Percentiles rank a stretch among this genome's conserved stretches.
These are phyloP conservation scores for Beta macrorhiza DNA, from an alignment of 179 eudicot species.

Conservation along the genomic window DNA sequence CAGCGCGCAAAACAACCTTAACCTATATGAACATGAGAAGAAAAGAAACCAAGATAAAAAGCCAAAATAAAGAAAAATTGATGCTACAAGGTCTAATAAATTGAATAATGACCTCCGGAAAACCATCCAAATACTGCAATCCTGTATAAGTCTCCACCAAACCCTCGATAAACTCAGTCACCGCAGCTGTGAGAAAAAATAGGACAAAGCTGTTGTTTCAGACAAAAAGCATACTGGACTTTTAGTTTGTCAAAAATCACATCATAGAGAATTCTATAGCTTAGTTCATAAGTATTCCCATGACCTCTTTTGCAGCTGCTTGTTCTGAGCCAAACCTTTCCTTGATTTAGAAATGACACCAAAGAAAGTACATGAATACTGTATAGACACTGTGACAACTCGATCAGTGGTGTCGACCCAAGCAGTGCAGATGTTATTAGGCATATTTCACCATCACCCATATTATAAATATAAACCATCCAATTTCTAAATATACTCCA, in stretches of 20 bases:
- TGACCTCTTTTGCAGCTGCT: no score
- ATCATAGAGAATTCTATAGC: neutral
- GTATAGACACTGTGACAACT: no score
- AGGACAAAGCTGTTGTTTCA: neutral
- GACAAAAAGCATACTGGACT: neutral
- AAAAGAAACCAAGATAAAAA: neutral
- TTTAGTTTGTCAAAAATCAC: neutral
- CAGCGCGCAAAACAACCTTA: constrained; percentile 95
- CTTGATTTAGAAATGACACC: neutral
- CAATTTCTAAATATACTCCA: no score
- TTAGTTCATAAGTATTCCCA: neutral
- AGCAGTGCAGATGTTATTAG: no score
- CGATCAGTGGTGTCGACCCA: no score
- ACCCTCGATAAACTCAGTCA: constrained; percentile 94
- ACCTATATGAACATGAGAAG: constrained; percentile 45
- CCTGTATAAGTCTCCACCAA: constrained; percentile 95
- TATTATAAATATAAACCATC: no score
- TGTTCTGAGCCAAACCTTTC: neutral
- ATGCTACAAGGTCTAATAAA: neutral
- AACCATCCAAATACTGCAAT: constrained; percentile 94
- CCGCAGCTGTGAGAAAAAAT: constrained; percentile 59
- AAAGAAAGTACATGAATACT: neutral
- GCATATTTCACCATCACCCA: no score
- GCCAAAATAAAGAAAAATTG: neutral
- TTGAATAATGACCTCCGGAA: constrained; percentile 65